Conservation (phyloP, 1,284 basidiomycete genomes). For the Cryptococcus hybrid region DNA sequence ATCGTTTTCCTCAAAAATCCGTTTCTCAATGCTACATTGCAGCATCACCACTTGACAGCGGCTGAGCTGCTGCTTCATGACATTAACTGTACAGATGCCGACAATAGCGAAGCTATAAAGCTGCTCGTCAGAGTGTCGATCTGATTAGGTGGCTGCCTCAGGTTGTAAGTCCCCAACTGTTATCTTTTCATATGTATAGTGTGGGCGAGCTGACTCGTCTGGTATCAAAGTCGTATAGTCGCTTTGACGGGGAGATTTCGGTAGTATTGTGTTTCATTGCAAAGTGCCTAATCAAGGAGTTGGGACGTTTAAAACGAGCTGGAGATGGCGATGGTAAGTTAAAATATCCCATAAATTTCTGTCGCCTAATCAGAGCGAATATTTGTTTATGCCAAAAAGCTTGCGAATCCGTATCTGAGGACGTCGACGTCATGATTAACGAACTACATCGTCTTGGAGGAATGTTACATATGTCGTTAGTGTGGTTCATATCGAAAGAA, state of each 20-base stretch:
- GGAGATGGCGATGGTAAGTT: slow-evolving; percentile 26
- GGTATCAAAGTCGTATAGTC: slow-evolving; percentile 25
- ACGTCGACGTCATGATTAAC: slow-evolving; percentile 25
- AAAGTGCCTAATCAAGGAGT: slow-evolving; percentile 41
- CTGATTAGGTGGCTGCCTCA: slow-evolving; percentile 35
- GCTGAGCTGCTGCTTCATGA: slow-evolving; percentile 40
- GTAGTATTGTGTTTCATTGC: slow-evolving; percentile 45
- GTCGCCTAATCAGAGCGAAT: no score
- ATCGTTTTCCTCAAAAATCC: no score
- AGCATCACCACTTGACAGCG: slow-evolving; percentile 40
- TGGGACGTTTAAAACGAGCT: slow-evolving; percentile 25
- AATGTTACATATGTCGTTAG: no score
- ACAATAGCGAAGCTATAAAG: slow-evolving; percentile 37
- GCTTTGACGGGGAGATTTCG: slow-evolving; percentile 39
- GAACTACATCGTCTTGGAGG: slow-evolving; percentile 10
- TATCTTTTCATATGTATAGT: background rate
- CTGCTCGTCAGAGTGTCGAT: slow-evolving; percentile 30
- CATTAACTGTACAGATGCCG: slow-evolving; percentile 38
- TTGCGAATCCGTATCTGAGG: slow-evolving; percentile 14
- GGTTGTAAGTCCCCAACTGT: slow-evolving; percentile 21
- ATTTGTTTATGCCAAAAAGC: background rate
- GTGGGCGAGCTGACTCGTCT: background rate
- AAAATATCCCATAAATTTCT: no score
- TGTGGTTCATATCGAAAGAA: no score
- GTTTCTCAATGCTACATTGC: background rate